Conservation (phyloP, 2,329 filamentous ascomycete genomes). For the Pestalotiopsis sp. region DNA sequence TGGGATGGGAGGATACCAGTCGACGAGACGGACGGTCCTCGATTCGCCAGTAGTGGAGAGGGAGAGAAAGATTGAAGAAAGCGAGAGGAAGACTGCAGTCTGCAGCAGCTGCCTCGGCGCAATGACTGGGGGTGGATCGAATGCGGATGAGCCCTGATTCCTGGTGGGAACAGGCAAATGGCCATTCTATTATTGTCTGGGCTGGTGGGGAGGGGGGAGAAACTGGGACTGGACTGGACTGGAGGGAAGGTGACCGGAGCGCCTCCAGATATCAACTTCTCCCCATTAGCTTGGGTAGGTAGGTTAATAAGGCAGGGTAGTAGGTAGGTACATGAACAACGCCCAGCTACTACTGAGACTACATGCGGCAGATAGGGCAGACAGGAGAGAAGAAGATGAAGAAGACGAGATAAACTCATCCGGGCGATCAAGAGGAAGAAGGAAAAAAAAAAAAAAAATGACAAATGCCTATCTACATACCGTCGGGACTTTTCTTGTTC, state of each 20-base stretch:
- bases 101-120: constrained; percentile 5
- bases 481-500: neutral
- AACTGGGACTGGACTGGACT: neutral
- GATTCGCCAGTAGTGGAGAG: neutral
- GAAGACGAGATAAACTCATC: neutral
- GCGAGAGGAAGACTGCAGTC: neutral
- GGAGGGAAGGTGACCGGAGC: neutral
- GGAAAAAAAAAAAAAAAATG: neutral
- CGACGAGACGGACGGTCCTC: neutral
- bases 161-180: neutral
- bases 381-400: neutral
- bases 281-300: neutral
- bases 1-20: too few relatives aligned
- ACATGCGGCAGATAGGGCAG: neutral
- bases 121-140: neutral
- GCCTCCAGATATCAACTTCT: neutral
- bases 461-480: neutral
- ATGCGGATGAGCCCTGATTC: constrained; percentile 2
- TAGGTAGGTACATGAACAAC: neutral
- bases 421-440: too few relatives aligned
- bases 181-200: neutral
- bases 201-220: neutral
- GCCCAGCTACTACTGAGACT: neutral
- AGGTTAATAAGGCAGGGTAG: neutral
- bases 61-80: neutral